Percentiles rank a stretch among this genome's conserved stretches.
These are phyloP conservation scores for Fomitopsis pinicola DNA, from an alignment of 1,284 basidiomycete species.

Conservation along the genomic window DNA sequence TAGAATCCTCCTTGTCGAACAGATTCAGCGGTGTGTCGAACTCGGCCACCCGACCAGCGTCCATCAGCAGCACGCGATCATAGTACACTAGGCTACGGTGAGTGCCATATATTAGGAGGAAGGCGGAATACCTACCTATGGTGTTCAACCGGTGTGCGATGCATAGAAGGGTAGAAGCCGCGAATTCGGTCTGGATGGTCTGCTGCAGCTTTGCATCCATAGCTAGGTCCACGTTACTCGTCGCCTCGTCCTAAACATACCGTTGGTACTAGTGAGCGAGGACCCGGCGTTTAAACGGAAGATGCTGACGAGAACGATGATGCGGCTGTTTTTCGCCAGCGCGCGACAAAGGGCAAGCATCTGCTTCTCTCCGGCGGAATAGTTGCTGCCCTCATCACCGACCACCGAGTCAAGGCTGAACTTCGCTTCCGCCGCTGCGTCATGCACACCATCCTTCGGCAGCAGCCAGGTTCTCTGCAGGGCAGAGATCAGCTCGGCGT, in stretches of 20 bases:
- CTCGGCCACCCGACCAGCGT: conserved; percentile 64
- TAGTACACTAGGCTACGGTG: conserved; percentile 49
- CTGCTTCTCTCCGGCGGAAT: conserved; percentile 76
- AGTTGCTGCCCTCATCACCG: conserved; percentile 68
- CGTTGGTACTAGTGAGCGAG: not conserved
- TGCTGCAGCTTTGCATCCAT: conserved; percentile 75
- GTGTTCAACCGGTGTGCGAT: conserved; percentile 79
- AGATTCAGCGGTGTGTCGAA: conserved; percentile 78
- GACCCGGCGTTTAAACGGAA: not conserved
- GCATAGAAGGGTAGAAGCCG: conserved; percentile 58
- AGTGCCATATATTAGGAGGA: not conserved
- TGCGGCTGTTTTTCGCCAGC: conserved; percentile 63
- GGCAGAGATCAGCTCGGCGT: conserved; percentile 49
- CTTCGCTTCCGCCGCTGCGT: conserved; percentile 51
- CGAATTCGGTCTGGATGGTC: conserved; percentile 72
- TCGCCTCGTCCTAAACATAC: conserved; percentile 62
- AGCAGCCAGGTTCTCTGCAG: conserved; percentile 61
- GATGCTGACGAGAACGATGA: conserved; percentile 60
- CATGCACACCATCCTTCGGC: conserved; percentile 42
- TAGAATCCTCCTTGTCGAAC: conserved; percentile 63
- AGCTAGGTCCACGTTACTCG: conserved; percentile 81
- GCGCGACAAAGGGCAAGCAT: conserved; percentile 71
- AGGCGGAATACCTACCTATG: conserved; percentile 41
- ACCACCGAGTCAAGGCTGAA: conserved; percentile 65
- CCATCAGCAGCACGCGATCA: conserved; percentile 76